These are phyloP conservation scores for Aspergillus ochraceus DNA, from an alignment of 2,329 filamentous ascomycete species.

Conservation along the genomic window DNA sequence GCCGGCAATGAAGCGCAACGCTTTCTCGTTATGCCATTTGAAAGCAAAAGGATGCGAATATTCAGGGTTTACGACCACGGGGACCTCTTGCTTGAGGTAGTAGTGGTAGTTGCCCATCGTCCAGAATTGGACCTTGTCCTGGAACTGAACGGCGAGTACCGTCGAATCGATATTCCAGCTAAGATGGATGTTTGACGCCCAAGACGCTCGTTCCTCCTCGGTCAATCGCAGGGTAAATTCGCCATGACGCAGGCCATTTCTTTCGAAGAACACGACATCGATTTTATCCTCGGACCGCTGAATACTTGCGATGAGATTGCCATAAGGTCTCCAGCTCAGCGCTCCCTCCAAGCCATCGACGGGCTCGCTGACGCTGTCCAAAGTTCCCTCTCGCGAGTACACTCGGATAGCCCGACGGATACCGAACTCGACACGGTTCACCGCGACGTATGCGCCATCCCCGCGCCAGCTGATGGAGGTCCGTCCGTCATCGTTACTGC, in stretches of 20 bases:
- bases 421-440: conserved; percentile 73
- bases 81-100: conserved; percentile 91
- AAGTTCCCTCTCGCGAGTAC: conserved; percentile 82
- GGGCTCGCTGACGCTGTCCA: conserved; percentile 93
- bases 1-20: conserved; percentile 65
- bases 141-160: conserved; percentile 77
- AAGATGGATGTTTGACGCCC: conserved; percentile 63
- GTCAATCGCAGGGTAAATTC: conserved; percentile 78
- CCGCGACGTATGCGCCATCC: conserved; percentile 85
- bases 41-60: conserved; percentile 30
- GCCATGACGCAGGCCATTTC: conserved; percentile 95
- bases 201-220: conserved; percentile 56
- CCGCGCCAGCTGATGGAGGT: conserved; percentile 88
- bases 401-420: conserved; percentile 79
- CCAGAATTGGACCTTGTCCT: conserved; percentile 83
- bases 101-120: conserved; percentile 97
- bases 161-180: conserved; percentile 92
- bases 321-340: conserved; percentile 86
- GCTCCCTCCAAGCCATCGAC: conserved; percentile 86
- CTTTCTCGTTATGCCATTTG: conserved; percentile 82
- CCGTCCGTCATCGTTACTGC: conserved; percentile 68
- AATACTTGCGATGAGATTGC: conserved; percentile 86
- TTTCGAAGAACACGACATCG: conserved; percentile 91
- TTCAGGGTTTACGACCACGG: conserved; percentile 36
- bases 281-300: conserved; percentile 69